Conservation (phyloP, 305 asterid species). For the Nicotiana rustica region DNA sequence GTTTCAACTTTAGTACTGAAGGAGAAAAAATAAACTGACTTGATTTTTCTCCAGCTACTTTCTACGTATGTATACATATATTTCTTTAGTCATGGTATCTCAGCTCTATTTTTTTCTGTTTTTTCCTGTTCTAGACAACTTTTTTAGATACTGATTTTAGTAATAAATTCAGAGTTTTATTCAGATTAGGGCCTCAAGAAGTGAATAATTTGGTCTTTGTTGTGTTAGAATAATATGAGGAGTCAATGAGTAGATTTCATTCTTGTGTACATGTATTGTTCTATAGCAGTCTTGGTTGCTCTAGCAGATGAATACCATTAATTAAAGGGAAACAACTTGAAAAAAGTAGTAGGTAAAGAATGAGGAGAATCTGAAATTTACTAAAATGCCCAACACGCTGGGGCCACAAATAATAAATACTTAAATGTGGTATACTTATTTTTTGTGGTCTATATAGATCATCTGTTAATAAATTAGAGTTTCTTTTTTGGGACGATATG, state of each 20-base stretch:
- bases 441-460: not conserved
- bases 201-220: not conserved
- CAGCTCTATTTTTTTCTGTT: not conserved
- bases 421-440: no score
- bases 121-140: not conserved
- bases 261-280: not conserved
- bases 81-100: not conserved
- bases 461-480: not conserved
- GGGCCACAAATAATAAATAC: slow-evolving; percentile 17
- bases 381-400: not conserved
- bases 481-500: not conserved
- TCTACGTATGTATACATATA: not conserved
- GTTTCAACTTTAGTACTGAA: not conserved
- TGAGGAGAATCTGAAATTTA: slow-evolving; percentile 21
- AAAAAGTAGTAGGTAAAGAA: slow-evolving; percentile 17
- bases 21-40: not conserved
- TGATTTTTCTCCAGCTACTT: not conserved
- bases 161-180: not conserved
- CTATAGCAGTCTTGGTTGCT: not conserved
- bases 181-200: not conserved
- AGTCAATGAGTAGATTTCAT: not conserved
- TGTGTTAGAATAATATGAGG: not conserved
- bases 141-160: not conserved
- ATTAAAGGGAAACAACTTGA: not conserved
- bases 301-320: slow-evolving; percentile 1